A percentile compares a stretch with the other conserved stretches of the same genome.
Conservation (phyloP, 108 stramenopile species). For the Nitzschia sp. region DNA sequence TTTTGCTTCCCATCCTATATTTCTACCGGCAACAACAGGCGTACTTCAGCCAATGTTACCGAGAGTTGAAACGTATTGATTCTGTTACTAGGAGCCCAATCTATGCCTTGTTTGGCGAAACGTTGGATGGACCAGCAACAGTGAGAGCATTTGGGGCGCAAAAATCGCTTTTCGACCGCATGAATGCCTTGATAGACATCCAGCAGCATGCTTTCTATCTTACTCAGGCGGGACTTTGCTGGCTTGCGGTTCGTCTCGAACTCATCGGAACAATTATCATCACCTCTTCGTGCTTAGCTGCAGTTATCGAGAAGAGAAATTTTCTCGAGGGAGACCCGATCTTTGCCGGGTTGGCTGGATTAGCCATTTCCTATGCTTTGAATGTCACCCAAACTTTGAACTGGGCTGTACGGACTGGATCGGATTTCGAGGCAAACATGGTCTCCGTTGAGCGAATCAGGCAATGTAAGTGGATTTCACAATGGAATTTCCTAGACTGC, state of each 20-base stretch:
- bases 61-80: slow-evolving; percentile 88
- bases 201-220: slow-evolving; percentile 80
- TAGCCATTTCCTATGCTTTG: slow-evolving; percentile 87
- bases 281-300: slow-evolving; percentile 52
- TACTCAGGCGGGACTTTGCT: slow-evolving; percentile 82
- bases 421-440: slow-evolving; percentile 89
- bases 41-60: slow-evolving; percentile 73
- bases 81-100: slow-evolving; percentile 76
- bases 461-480: slow-evolving; percentile 32
- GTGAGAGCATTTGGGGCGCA: slow-evolving; percentile 89
- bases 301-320: slow-evolving; percentile 53
- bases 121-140: slow-evolving; percentile 79
- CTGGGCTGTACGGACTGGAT: slow-evolving; percentile 88
- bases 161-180: slow-evolving; percentile 55
- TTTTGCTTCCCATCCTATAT: slow-evolving; percentile 54
- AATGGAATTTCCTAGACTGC: too few relatives aligned
- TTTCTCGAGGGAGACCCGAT: slow-evolving; percentile 19
- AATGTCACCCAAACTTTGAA: slow-evolving; percentile 86
- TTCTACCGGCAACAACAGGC: slow-evolving; percentile 73
- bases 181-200: slow-evolving; percentile 54
- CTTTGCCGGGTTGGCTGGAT: slow-evolving; percentile 87
- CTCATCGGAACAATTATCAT: slow-evolving; percentile 74
- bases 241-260: slow-evolving; percentile 92
- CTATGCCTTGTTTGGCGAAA: slow-evolving; percentile 86
- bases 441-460: slow-evolving; percentile 81